Evolutionary conservation across 2,329 filamentous ascomycete genomes (phyloP), one percentile per base, ranked within the genome.

Genomic region (Pyrenophora seminiperda): DNA sequence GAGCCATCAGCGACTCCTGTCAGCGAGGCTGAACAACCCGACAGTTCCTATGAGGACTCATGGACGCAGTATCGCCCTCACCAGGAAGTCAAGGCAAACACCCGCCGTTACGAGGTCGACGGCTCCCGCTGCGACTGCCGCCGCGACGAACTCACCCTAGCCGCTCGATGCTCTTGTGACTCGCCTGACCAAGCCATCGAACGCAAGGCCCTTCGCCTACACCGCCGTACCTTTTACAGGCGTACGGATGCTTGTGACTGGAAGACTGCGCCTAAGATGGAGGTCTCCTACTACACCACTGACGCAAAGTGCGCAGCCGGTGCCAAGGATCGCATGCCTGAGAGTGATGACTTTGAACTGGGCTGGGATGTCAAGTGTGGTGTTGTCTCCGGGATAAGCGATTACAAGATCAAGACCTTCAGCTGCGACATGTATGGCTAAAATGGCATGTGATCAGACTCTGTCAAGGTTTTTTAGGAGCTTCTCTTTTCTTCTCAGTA

Each of bases 321-420:
- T 11, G 62, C 62, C 5, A 66, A 66, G 53, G 43, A 53, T 15
- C 54, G 58, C 45, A 56, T 54, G 18, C 61, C 61, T 6, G 44
- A 56, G 29, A 64, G 61, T 43, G 62, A 66, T 32, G 45, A 38
- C 19, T 66, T 66, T 29, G 77, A 80, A 60, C 63, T 79, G 10
- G 76, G 76, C 3, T 73, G 74, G 32, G 73, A 77, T 43, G 61
- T 64, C 14, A 48, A 47, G 19, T 66, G 62, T 29, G 62, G 62
- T 51, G 72, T 79, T 13, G 69, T 76, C 3, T 42, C 62, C 14
- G 76, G 77, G 7, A 75, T 78, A 60, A 76, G 74, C 17, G 71
- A 67, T 43, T 79, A 79, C 57, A 62, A 71, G n/a, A 66, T 80
- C 19, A 67, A 71, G 47, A 53, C 71, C 22, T 76, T 77, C 15